Evolutionary conservation across 441 rosid genomes (phyloP).

Genomic region (Hura crepitans): DNA sequence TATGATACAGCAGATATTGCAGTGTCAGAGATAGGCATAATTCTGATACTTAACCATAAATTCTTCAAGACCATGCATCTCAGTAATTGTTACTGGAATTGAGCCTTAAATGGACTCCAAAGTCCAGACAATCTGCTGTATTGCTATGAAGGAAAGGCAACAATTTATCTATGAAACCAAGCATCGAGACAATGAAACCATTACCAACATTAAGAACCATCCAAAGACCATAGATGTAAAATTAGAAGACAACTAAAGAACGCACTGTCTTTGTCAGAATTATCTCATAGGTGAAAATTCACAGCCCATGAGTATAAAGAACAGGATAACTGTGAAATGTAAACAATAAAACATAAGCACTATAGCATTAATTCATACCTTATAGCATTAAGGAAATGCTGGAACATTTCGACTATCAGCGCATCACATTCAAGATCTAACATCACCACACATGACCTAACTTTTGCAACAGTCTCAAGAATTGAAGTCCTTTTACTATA

Average conservation of each 20-base stretch:
- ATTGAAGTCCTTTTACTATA: constrained; percentile 67
- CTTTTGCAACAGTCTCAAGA: constrained; percentile 96
- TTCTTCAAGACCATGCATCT: not conserved
- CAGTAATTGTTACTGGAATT: not conserved
- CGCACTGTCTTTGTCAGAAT: not conserved
- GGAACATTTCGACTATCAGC: constrained; percentile 85
- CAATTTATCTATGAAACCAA: not conserved
- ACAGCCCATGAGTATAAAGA: not conserved
- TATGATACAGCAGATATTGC: not conserved
- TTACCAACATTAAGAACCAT: not conserved
- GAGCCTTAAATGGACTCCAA: constrained; percentile 2
- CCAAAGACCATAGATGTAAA: not conserved
- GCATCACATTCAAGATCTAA: constrained; percentile 95
- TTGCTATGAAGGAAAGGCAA: not conserved
- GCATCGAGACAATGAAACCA: not conserved
- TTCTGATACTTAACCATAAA: not conserved
- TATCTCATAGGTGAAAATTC: not conserved
- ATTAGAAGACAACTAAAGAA: not conserved
- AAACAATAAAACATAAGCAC: not conserved
- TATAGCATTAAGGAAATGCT: constrained; percentile 70
- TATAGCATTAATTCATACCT: constrained; percentile 46
- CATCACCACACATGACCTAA: constrained; percentile 96
- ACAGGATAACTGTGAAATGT: not conserved
- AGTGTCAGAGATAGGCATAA: constrained; percentile 5
- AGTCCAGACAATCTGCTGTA: not conserved